phyloP scores from a whole-genome alignment of 2,329 filamentous ascomycete species.

The Helotiales sp. region DNA sequence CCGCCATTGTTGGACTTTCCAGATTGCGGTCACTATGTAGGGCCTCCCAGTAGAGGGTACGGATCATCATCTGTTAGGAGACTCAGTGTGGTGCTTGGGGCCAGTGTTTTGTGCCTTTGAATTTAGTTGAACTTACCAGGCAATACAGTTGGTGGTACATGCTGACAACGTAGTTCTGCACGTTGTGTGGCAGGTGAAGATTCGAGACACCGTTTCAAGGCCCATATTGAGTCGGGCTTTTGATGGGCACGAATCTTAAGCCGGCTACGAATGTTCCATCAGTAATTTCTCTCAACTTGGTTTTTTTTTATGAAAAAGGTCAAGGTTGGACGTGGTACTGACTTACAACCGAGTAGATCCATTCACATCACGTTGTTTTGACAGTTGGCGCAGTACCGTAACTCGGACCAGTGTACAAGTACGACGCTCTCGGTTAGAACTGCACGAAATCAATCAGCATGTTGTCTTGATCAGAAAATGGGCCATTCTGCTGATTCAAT shows the following conservation, averaged over 20 bases:
- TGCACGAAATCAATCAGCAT: background rate
- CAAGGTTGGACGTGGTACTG: background rate
- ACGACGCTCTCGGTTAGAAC: background rate
- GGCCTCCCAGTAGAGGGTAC: constrained; percentile 2
- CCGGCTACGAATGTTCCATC: background rate
- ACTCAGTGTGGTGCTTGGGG: background rate
- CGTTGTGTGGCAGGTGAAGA: background rate
- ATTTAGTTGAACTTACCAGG: too few species aligned
- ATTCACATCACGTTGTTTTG: constrained; percentile 7
- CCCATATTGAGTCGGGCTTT: background rate
- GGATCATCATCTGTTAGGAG: background rate
- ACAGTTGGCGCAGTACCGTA: background rate
- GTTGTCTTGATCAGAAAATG: background rate
- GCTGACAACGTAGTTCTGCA: constrained; percentile 7
- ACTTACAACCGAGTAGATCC: constrained; percentile 1
- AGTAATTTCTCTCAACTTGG: background rate
- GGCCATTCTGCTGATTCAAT: background rate
- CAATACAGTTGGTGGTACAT: constrained; percentile 25
- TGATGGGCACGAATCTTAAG: background rate
- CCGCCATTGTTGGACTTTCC: background rate
- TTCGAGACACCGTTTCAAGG: background rate
- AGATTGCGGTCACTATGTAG: background rate
- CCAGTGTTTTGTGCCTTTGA: too few species aligned
- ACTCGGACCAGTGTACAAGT: background rate
- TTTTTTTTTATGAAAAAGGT: background rate